These are phyloP conservation scores for Borovskyia barvae DNA, from an alignment of 208 protist genomes.

Conservation along the genomic window DNA sequence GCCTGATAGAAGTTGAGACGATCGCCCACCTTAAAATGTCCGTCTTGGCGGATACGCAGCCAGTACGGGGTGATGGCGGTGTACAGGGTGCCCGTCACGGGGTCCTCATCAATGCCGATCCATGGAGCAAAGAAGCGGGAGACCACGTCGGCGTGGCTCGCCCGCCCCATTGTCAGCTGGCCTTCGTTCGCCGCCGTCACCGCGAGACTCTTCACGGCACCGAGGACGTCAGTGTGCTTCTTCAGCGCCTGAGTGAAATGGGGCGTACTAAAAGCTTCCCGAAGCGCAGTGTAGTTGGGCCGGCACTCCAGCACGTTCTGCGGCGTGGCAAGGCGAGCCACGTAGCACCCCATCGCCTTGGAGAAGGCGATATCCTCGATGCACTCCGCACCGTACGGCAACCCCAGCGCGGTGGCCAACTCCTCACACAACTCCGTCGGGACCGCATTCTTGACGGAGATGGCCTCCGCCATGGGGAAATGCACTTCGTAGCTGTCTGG, in stretches of 20 bases:
- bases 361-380: conserved; percentile 43
- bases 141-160: conserved; percentile 36
- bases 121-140: conserved; percentile 77
- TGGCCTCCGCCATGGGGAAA: conserved; percentile 55
- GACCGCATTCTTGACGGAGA: conserved; percentile 31
- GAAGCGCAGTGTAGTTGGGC: conserved; percentile 22
- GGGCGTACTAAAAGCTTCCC: conserved; percentile 23
- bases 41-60: conserved; percentile 40
- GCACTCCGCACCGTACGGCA: conserved; percentile 38
- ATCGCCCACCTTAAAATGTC: conserved; percentile 50
- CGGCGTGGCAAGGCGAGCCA: conserved; percentile 30
- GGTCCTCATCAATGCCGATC: conserved; percentile 64
- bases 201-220: conserved; percentile 26
- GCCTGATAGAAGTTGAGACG: conserved; percentile 58
- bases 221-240: conserved; percentile 29
- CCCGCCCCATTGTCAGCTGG: conserved; percentile 22
- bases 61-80: conserved; percentile 50
- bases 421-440: conserved; percentile 22
- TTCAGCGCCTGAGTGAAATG: conserved; percentile 29
- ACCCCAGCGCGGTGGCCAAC: conserved; percentile 34
- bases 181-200: conserved; percentile 38
- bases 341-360: conserved; percentile 38
- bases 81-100: conserved; percentile 57
- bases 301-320: conserved; percentile 35
- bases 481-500: conserved; percentile 61